Evolutionary conservation across 1,284 basidiomycete genomes (phyloP).

Genomic region (Trichosporon faecale): DNA sequence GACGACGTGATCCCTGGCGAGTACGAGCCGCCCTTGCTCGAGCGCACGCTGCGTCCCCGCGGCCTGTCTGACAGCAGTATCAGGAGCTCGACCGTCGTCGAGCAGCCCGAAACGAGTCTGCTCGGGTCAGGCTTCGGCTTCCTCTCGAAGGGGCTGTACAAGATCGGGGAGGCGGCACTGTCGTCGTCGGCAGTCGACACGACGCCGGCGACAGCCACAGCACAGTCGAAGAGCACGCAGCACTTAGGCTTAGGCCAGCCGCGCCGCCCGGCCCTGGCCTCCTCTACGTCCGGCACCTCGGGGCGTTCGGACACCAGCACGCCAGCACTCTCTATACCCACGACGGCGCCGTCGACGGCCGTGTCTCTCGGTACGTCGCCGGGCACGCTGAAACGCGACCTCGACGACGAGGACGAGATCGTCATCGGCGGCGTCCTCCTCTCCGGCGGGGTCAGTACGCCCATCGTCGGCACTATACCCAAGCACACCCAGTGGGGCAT

Average conservation of each 20-base stretch:
- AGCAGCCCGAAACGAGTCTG: background rate
- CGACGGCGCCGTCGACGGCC: background rate
- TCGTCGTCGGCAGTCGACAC: background rate
- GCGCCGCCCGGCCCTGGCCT: background rate
- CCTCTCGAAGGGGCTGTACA: background rate
- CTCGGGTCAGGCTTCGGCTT: background rate
- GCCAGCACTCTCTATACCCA: background rate
- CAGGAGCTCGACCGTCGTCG: constrained; percentile 66
- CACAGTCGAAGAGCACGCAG: background rate
- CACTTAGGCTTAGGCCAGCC: background rate
- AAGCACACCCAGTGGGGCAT: background rate
- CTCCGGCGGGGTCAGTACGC: background rate
- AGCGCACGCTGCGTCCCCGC: constrained; percentile 68
- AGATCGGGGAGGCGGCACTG: background rate
- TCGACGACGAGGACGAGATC: background rate
- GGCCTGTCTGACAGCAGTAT: constrained; percentile 88
- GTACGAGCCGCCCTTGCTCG: constrained; percentile 55
- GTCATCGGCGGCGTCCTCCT: background rate
- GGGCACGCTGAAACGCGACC: background rate
- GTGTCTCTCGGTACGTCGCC: background rate
- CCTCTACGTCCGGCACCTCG: background rate
- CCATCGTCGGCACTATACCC: background rate
- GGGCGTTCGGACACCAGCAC: background rate
- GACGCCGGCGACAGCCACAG: background rate
- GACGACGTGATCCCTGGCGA: constrained; percentile 39